Base-by-base conservation (phyloP, 2,329 filamentous ascomycete genomes). In the Madurella mycetomatis region DNA sequence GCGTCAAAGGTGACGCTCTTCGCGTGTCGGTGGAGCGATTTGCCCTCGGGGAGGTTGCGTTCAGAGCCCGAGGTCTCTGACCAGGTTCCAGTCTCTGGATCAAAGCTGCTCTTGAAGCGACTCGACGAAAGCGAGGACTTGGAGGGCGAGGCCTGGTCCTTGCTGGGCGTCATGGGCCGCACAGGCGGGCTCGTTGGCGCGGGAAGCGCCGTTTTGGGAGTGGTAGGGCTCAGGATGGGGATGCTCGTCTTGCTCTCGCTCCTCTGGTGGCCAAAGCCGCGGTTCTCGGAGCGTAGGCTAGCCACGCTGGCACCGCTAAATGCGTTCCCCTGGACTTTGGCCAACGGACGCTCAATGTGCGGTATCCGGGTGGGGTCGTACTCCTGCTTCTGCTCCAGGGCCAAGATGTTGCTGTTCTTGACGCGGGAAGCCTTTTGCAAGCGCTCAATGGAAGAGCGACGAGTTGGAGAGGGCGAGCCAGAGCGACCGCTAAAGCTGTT, bases 1-100 rank as follows among this genome's bases (percentile, higher is more conserved):
- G 87, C 88, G 72, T 97, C 91, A 68, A 99, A 99, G 0, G 92
- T 99, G 55, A 99, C 94, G 65, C 92, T 96, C 78, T 99, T 99
- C 46, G 90, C 86, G 72, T 96, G 89, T 51, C 91, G 87, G 67
- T 90, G 87, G 41, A 91, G 78, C 12, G 79, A 80, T 60, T 83
- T 84, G 51, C 87, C 86, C 7, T 82, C 81, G 37, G 84, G 82
- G 15, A 86, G 74, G 49, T 84, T 73, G 42, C 76, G 76, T 41
- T 86, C 81, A 39, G 80, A 76, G 41, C 79, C 74, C 2, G 79
- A 77, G 16, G 81, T 80, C 41, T 88, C 85, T 16, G 86, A 84
- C 81, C 86, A 88, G 18, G 84, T 81, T 25, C 82, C 81, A 49
- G 74, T 83, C 58, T 89, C 83, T 9, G 82, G 81, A 64, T 92